These are phyloP conservation scores for Botrytis fragariae DNA, from an alignment of 2,329 filamentous ascomycete species.

Conservation along the genomic window DNA sequence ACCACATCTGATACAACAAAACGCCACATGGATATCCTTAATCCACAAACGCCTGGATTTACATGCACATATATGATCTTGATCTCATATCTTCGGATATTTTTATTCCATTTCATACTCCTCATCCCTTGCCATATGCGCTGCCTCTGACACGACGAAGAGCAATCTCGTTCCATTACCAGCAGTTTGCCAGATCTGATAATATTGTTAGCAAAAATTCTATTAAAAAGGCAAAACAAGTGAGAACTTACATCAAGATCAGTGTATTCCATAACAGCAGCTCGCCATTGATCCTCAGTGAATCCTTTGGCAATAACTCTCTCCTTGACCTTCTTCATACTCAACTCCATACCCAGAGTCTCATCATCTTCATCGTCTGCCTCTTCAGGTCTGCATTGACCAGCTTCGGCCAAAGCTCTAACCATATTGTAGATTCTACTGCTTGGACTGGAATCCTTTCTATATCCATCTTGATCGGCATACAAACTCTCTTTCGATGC, in stretches of 20 bases:
- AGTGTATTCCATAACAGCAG: constrained; percentile 85
- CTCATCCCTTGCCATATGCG: constrained; percentile 37
- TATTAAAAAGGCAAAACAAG: constrained; percentile 26
- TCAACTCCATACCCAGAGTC: constrained; percentile 68
- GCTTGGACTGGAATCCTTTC: constrained; percentile 73
- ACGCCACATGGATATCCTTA: constrained; percentile 14
- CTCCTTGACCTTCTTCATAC: constrained; percentile 84
- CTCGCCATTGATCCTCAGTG: constrained; percentile 87
- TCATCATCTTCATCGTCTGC: constrained; percentile 69
- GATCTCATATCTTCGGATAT: not conserved
- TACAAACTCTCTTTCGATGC: constrained; percentile 91
- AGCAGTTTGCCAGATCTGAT: constrained; percentile 74
- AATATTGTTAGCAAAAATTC: not conserved
- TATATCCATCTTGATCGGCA: constrained; percentile 59
- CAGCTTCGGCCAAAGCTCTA: constrained; percentile 79
- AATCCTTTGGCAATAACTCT: constrained; percentile 94
- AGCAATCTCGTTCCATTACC: constrained; percentile 68
- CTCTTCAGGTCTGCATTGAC: constrained; percentile 51
- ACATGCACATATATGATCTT: constrained; percentile 11
- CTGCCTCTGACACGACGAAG: constrained; percentile 62
- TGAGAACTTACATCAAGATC: constrained; percentile 74
- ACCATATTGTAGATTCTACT: constrained; percentile 95
- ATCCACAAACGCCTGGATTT: constrained; percentile 16
- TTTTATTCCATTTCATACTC: constrained; percentile 31
- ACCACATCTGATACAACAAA: constrained; percentile 3